These are phyloP conservation scores for Saccharomyces pastorianus DNA, from an alignment of 1,139 yeast species.

Conservation along the genomic window DNA sequence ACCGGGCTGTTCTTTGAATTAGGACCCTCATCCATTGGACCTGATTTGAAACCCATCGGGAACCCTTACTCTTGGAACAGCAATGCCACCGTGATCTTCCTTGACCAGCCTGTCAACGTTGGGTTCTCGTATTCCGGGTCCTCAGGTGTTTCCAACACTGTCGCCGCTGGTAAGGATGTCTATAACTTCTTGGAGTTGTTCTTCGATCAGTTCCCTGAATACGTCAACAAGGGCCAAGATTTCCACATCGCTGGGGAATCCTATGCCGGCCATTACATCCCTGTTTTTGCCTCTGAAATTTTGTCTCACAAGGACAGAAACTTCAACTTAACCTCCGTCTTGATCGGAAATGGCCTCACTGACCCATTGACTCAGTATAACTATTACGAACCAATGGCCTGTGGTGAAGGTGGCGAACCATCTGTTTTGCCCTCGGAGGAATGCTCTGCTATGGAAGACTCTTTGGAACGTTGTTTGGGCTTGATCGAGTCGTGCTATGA, in stretches of 20 bases:
- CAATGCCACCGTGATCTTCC: conserved; percentile 82
- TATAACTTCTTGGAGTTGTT: conserved; percentile 85
- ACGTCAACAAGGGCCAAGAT: conserved; percentile 42
- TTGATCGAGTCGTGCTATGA: conserved; percentile 77
- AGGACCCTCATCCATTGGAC: conserved; percentile 70
- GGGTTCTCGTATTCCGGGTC: conserved; percentile 77
- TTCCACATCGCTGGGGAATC: conserved; percentile 98
- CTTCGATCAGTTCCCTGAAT: conserved; percentile 86
- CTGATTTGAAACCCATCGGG: conserved; percentile 57
- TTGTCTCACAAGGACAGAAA: conserved; percentile 68
- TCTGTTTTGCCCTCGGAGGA: conserved; percentile 64
- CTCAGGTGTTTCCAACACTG: conserved; percentile 56
- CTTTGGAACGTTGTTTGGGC: conserved; percentile 73
- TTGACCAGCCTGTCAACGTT: conserved; percentile 92
- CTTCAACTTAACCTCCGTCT: conserved; percentile 76
- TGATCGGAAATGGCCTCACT: conserved; percentile 94
- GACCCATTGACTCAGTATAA: conserved; percentile 86
- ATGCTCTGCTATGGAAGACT: conserved; percentile 66
- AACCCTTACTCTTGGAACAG: conserved; percentile 84
- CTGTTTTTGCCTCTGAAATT: conserved; percentile 85
- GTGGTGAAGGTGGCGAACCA: conserved; percentile 87
- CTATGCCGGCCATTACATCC: conserved; percentile 97
- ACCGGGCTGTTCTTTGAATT: conserved; percentile 88
- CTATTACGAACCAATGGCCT: conserved; percentile 93
- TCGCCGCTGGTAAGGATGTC: conserved; percentile 88